phyloP scores from a whole-genome alignment of 768 basidiomycete genomes.

The Harrya chromipes region DNA sequence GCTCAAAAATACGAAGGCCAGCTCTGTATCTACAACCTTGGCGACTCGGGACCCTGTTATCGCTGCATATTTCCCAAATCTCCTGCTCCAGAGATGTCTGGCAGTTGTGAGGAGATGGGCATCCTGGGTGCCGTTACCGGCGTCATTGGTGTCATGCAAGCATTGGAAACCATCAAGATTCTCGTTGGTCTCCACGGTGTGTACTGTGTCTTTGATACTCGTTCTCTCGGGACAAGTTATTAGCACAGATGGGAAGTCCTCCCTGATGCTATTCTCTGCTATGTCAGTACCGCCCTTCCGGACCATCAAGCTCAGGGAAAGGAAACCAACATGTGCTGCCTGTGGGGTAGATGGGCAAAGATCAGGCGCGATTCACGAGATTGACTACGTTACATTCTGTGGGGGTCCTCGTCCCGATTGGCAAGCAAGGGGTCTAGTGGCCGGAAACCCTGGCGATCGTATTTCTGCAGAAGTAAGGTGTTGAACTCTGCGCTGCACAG shows the following conservation, averaged over 20 bases:
- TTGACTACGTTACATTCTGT: slow-evolving; percentile 86
- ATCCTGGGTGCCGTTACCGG: slow-evolving; percentile 89
- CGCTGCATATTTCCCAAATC: slow-evolving; percentile 89
- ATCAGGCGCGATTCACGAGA: slow-evolving; percentile 46
- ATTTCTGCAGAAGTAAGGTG: slow-evolving; percentile 41
- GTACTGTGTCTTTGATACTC: slow-evolving; percentile 5
- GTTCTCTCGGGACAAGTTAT: slow-evolving; percentile 4
- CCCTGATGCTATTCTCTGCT: slow-evolving; percentile 73
- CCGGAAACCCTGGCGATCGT: slow-evolving; percentile 41
- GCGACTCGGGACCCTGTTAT: slow-evolving; percentile 79
- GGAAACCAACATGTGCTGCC: slow-evolving; percentile 67
- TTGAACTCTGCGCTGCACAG: neutral
- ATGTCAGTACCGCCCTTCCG: slow-evolving; percentile 71
- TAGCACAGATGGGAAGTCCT: slow-evolving; percentile 52
- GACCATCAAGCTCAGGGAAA: slow-evolving; percentile 73
- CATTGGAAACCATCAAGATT: slow-evolving; percentile 82
- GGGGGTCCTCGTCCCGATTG: slow-evolving; percentile 70
- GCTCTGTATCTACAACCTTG: slow-evolving; percentile 71
- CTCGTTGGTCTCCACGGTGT: slow-evolving; percentile 65
- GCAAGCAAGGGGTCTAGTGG: slow-evolving; percentile 49
- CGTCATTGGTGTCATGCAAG: slow-evolving; percentile 86
- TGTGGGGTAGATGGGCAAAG: slow-evolving; percentile 59
- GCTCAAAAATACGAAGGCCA: slow-evolving; percentile 86
- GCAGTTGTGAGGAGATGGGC: slow-evolving; percentile 86
- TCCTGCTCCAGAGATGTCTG: slow-evolving; percentile 57